Evolutionary conservation across 129 eudicot species (phyloP), one percentile per base, ranked within the genome.

Genomic region (Escallonia rubra): DNA sequence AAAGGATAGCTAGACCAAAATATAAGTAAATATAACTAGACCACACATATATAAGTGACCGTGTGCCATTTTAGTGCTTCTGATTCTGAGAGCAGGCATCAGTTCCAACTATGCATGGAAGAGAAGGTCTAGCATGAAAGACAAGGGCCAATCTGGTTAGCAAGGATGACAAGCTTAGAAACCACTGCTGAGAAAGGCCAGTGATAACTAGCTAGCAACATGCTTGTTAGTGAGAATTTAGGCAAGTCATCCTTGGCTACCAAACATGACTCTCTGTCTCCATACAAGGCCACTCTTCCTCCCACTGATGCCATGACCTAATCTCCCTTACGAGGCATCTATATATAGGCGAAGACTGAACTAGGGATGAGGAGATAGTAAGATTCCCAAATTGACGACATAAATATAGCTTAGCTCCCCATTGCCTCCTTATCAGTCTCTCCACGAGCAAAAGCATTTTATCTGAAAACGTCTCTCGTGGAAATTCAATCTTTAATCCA

Each of bases 221-320:
- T 68, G 61, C 50, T n/a, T n/a, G 43, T 72, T 7, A 5, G 70
- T 42, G 61, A 23, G 76, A 61, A 79, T 80, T 73, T 83, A 82
- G 91, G 87, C 91, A 86, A 86, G 91, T 79, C 88, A 86, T 86
- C 83, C 88, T 79, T 86, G 88, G 88, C 91, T 76, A 79, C 78
- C 91, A 79, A 76, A 79, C 73, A 66, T 59, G 72, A 62, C 74
- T 74, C 78, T 80, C 55, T 59, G 63, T 69, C 76, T 74, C 69
- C 90, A 84, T 80, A 84, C 76, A 78, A 81, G 80, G 67, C 86
- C 70, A 64, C 74, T 81, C 86, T 72, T 75, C 78, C 77, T 51
- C 60, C 4, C 8, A 59, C 39, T 2, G 42, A 15, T 23, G 9
- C 4, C 39, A 56, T 57, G 62, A 2, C 34, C 43, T 57, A 41